Base-by-base conservation (phyloP, 2,329 filamentous ascomycete genomes). In the Exophiala lecanii-corni region DNA sequence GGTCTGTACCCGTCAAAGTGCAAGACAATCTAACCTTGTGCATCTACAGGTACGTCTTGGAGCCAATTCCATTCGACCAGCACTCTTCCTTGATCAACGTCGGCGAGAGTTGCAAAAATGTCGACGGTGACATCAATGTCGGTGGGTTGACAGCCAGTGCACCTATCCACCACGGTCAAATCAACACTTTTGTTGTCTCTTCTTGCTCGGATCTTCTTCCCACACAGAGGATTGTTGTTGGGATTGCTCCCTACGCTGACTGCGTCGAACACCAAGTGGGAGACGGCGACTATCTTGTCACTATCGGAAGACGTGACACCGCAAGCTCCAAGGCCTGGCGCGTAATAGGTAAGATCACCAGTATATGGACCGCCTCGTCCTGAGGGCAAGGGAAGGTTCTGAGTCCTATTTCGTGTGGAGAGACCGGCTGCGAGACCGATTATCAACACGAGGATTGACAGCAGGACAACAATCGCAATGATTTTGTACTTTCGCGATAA, bases 261-360 rank as follows among this genome's bases (percentile, higher is more conserved):
- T 0, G 77, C 72, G 59, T 89, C 84, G 57, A 78, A 91, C 3
- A 85, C 59, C n/a, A 72, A 57, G 55, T 82, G 76, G 2, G 81
- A 82, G 0, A 91, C 72, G 1, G 86, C 77, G 25, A 77, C 81
- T 30, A 89, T 76, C 43, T 73, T 58, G 43, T 88, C 81, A 5
- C 60, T 63, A 5, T 71, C 67, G 1, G 59, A 62, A 40, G 75
- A 78, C 1, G 64, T 70, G 21, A 74, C 62, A 4, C 85, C 86
- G 59, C 86, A 91, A 0, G 84, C 80, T 9, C 86, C 85, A 3
- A 86, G 70, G 0, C 63, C 76, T 0, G 82, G 76, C 13, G 69
- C 66, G 61, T 84, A 89, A 66, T 81, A 89, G 1, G 82, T 87
- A 38, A 86, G 61, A 37, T 86, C 81, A 39, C 82, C 83, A 3